phyloP scores from a whole-genome alignment of 1,139 yeast species.

The Taphrina sp. region DNA sequence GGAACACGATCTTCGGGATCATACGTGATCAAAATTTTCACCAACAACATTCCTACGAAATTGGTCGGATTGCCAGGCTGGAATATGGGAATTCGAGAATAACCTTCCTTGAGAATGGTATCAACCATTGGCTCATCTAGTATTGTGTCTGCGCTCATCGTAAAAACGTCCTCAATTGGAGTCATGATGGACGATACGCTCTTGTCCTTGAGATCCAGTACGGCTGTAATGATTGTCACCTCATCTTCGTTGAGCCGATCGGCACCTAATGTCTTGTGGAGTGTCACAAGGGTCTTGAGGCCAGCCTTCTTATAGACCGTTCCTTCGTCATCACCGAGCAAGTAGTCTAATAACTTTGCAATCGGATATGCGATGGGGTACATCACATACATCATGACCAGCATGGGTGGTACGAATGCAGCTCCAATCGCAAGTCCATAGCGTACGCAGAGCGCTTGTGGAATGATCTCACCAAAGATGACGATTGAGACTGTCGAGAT shows the following conservation, averaged over 20 bases:
- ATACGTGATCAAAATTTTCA: constrained; percentile 85
- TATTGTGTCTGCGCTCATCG: constrained; percentile 79
- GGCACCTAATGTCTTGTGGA: constrained; percentile 93
- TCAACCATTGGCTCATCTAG: constrained; percentile 83
- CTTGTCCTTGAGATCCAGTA: constrained; percentile 87
- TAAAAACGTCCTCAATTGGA: constrained; percentile 85
- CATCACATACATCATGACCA: constrained; percentile 79
- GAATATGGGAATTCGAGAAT: constrained; percentile 93
- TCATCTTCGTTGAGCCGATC: constrained; percentile 91
- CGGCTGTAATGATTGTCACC: constrained; percentile 92
- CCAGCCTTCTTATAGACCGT: constrained; percentile 92
- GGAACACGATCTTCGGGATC: constrained; percentile 96
- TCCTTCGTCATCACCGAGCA: constrained; percentile 94
- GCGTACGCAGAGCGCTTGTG: constrained; percentile 88
- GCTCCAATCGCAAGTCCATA: constrained; percentile 93
- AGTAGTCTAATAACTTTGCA: constrained; percentile 72
- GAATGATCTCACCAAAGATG: constrained; percentile 93
- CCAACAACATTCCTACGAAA: constrained; percentile 92
- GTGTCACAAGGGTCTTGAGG: constrained; percentile 83
- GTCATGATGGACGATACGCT: constrained; percentile 88
- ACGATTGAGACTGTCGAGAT: constrained; percentile 90
- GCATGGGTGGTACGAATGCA: constrained; percentile 82
- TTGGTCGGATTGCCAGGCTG: constrained; percentile 84
- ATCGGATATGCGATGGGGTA: constrained; percentile 93
- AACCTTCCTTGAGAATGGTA: constrained; percentile 89